Evolutionary conservation across 2,329 filamentous ascomycete species (phyloP), one percentile per base, ranked within the genome.

Genomic region (Hypoxylon sp.): DNA sequence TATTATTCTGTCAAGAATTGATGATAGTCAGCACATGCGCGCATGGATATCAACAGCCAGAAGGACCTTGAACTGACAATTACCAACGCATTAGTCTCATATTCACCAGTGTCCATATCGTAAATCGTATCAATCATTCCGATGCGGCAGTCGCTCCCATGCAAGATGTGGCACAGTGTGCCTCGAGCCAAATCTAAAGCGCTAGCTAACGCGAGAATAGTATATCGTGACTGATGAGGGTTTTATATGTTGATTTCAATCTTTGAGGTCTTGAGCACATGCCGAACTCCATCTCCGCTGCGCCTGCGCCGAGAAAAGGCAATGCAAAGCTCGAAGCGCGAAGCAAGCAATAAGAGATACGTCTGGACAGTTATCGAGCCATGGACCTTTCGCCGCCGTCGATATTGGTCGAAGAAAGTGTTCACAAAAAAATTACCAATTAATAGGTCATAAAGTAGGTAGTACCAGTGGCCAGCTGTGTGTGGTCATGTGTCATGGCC

Each of bases 71-170:
- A 34, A 80, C 84, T 73, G 71, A 88, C 87, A 80, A 88, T 82
- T 74, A 87, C 79, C 73, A 89, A 78, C 66, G 82, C 83, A 79
- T 89, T 89, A 75, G 87, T 89, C 74, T 87, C 85, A 78, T 87
- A 88, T 79, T 88, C 86, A 70, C 85, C 84, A 77, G 84, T 83
- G 78, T 89, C 87, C 87, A 89, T 89, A 75, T 84, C 86, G 85
- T 75, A 75, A 78, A 72, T 77, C 74, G 70, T 77, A 70, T 74
- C 68, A 65, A 67, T 67, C 66, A 71, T 67, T 67, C 70, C 68
- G 65, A 54, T 62, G 52, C 46, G 48, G 51, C 52, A 39, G 41
- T 59, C 43, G 62, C 72, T 63, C 70, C 52, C 63, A 68, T 74
- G 66, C 73, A 74, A 52, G 51, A 61, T 32, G 56, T 29, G 53